Conservation (phyloP, 495 filamentous ascomycete genomes). For the Elaphomyces granulatus region DNA sequence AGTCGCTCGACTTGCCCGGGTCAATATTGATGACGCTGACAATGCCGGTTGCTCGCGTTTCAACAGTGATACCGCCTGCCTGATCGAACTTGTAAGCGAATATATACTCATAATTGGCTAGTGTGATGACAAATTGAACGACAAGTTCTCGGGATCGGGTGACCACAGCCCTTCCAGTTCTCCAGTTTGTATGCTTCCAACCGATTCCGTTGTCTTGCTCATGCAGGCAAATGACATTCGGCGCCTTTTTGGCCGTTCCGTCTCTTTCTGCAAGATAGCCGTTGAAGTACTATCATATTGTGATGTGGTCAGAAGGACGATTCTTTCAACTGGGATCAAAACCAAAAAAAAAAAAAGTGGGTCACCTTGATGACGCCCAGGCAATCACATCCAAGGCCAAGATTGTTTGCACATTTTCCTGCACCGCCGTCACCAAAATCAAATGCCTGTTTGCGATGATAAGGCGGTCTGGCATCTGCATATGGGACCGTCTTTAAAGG, state of each 20-base stretch:
- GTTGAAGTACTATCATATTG: constrained; percentile 41
- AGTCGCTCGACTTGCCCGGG: constrained; percentile 39
- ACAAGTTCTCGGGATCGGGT: constrained; percentile 47
- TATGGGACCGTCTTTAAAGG: constrained; percentile 50
- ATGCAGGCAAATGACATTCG: constrained; percentile 55
- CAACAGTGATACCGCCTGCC: constrained; percentile 65
- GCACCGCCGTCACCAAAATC: constrained; percentile 59
- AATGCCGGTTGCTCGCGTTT: constrained; percentile 78
- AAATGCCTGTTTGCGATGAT: constrained; percentile 57
- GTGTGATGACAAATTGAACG: constrained; percentile 64
- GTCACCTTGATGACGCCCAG: constrained; percentile 44
- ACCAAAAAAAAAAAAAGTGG: background rate
- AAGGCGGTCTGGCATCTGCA: constrained; percentile 51
- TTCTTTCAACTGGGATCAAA: background rate
- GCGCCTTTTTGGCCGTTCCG: constrained; percentile 38
- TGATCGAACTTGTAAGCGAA: constrained; percentile 83
- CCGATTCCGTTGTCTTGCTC: constrained; percentile 58
- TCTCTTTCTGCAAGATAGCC: constrained; percentile 40
- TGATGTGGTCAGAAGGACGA: no score
- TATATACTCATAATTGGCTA: constrained; percentile 80
- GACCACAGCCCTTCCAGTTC: constrained; percentile 49
- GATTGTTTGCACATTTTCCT: constrained; percentile 54
- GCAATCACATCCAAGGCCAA: constrained; percentile 56
- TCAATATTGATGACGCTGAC: constrained; percentile 81
- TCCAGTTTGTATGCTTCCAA: constrained; percentile 62